Evolutionary conservation across 495 filamentous ascomycete genomes (phyloP).

Genomic region (Penicillium alfredii): DNA sequence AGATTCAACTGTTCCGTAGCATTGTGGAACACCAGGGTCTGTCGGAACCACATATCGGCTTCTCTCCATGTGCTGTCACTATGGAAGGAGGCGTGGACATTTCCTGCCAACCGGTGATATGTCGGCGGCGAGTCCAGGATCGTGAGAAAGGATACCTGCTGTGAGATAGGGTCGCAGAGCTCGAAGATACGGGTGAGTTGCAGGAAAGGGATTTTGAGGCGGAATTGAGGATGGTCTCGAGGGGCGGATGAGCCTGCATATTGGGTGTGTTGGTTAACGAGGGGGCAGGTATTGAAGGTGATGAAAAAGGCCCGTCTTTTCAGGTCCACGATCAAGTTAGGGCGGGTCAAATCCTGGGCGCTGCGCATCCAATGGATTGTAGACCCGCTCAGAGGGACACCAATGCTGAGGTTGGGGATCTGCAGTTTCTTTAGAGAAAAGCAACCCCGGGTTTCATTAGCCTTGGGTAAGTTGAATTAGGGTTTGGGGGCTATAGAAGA

Average conservation of each 20-base stretch:
- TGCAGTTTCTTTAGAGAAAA: conserved; percentile 21
- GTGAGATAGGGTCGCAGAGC: conserved; percentile 22
- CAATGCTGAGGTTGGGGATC: conserved; percentile 26
- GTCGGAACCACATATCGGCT: conserved; percentile 66
- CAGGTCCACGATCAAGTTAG: conserved; percentile 22
- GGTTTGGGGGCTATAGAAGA: neutral
- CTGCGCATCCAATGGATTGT: conserved; percentile 27
- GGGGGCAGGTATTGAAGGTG: no score
- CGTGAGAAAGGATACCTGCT: conserved; percentile 48
- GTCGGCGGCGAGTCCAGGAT: conserved; percentile 58
- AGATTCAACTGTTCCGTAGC: conserved; percentile 24
- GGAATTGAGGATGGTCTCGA: conserved; percentile 31
- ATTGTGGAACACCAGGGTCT: conserved; percentile 60
- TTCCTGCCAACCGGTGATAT: conserved; percentile 51
- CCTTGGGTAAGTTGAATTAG: no score
- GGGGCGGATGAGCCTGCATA: neutral
- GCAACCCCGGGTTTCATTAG: neutral
- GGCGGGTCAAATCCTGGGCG: conserved; percentile 12
- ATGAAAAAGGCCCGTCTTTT: conserved; percentile 20
- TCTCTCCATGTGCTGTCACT: conserved; percentile 53
- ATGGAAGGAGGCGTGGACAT: conserved; percentile 36
- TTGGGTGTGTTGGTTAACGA: no score
- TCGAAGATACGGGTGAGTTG: conserved; percentile 55
- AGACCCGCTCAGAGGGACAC: conserved; percentile 22
- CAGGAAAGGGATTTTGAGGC: conserved; percentile 57